Conservation (phyloP, 495 filamentous ascomycete genomes). For the Aspergillus ellipticus region DNA sequence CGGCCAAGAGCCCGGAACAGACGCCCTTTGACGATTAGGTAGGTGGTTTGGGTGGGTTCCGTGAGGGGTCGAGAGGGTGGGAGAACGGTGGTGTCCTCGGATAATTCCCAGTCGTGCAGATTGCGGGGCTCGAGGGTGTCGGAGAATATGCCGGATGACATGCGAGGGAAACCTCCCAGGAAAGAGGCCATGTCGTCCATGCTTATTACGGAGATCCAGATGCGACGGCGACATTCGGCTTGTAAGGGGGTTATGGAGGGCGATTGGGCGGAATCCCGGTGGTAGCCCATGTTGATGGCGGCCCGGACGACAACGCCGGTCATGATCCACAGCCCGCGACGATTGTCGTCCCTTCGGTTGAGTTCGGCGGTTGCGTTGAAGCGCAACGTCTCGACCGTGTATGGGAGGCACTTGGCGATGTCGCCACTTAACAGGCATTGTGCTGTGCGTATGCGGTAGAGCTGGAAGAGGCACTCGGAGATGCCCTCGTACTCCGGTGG, state of each 20-base stretch:
- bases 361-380: slow-evolving; percentile 38
- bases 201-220: slow-evolving; percentile 49
- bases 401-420: slow-evolving; percentile 38
- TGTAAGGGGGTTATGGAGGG: slow-evolving; percentile 45
- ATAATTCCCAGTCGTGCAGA: slow-evolving; percentile 31
- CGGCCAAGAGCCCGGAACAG: slow-evolving; percentile 5
- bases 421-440: slow-evolving; percentile 39
- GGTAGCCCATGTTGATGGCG: slow-evolving; percentile 46
- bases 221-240: slow-evolving; percentile 53
- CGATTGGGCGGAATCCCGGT: slow-evolving; percentile 46
- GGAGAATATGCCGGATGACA: slow-evolving; percentile 24
- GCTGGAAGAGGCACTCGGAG: slow-evolving; percentile 8
- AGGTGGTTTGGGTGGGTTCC: slow-evolving; percentile 16
- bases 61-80: slow-evolving; percentile 19
- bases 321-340: slow-evolving; percentile 39
- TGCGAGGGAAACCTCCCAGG: slow-evolving; percentile 37
- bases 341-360: slow-evolving; percentile 30
- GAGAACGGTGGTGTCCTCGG: slow-evolving; percentile 16
- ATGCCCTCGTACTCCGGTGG: slow-evolving; percentile 7
- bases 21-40: slow-evolving; percentile 10
- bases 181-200: slow-evolving; percentile 46
- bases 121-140: slow-evolving; percentile 41
- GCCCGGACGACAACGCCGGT: slow-evolving; percentile 33
- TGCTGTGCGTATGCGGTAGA: slow-evolving; percentile 29
- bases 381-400: slow-evolving; percentile 42